Evolutionary conservation across 352 stramenopile species (phyloP), one percentile per base, ranked within the genome.

Genomic region (Phytophthora chlamydospora): DNA sequence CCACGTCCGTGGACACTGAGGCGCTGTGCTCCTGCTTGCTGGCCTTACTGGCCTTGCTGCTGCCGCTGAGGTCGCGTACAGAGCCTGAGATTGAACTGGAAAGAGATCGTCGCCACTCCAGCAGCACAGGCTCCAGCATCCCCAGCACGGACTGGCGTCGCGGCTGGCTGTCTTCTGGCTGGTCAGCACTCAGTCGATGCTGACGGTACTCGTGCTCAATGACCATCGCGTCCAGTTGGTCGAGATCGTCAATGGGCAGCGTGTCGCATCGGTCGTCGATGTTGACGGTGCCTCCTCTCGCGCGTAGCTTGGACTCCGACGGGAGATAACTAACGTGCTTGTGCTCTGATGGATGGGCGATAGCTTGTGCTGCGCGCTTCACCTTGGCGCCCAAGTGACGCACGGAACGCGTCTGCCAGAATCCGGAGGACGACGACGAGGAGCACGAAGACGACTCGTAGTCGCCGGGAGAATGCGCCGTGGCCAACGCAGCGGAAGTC

Each of bases 141-240:
- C 73, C 63, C 19, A 76, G 54, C 12, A 76, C 21, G 2, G 62
- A 69, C 21, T 57, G 58, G 41, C 54, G 68, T 10, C 32, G 50
- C 6, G 34, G 33, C 29, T 61, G 50, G 13, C 16, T 51, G 27
- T 41, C 40, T 35, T 50, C 53, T 6, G 17, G 27, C 8, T 21
- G n/a, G 4, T 65, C 68, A 11, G 46, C 41, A 16, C 63, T 76
- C 17, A 36, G 39, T 10, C 58, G 48, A 39, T 64, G 63, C 14
- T 59, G 39, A 0, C 40, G 38, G 1, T 66, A 57, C 34, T 81
- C 68, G 43, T 68, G 48, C 45, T 71, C 61, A 0, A 42, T 71
- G 19, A 76, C 63, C 6, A 82, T 75, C 21, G 21, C 35, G 21
- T 82, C 70, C 10, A 79, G 64, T 31, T 77, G 66, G 45, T 82